Base-by-base conservation (phyloP, 352 stramenopile species). In the Phytophthora syringae region DNA sequence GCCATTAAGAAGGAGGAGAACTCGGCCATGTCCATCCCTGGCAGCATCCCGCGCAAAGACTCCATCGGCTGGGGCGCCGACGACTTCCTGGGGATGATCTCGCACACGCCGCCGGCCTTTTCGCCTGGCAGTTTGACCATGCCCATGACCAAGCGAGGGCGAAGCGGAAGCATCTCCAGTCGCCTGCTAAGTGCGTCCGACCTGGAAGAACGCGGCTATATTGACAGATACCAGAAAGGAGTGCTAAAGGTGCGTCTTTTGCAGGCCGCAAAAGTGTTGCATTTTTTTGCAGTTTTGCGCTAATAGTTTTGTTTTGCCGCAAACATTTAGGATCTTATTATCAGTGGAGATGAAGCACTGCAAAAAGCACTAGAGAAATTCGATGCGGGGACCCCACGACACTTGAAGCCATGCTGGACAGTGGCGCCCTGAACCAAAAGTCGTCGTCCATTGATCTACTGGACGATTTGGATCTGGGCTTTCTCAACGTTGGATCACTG, bases 331-430 rank as follows among this genome's bases (percentile, higher is more conserved):
- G 90, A 97, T 61, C 63, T 97, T 32, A 97, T 97, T 68, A 97
- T 97, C 53, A 96, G 88, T 45, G 90, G 90, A 48, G 90, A 97
- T 50, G 85, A 94, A 65, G 85, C 91, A 47, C 64, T 97, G 64
- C 90, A 96, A 52, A 90, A 93, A 60, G 90, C 89, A 15, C 68
- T 97, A 9, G 90, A 97, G 70, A 94, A 93, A 22, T 97, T 94
- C 48, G 90, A 97, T 43, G 85, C 87, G 90, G 90, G 11, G 89
- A 97, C 52, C 74, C 90, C 6, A 91, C 86, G 16, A 89, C 86
- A 43, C 80, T 97, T 4, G 86, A 95, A 69, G 86, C 86, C 28
- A 84, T 94, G 77, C 70, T 96, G 40, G 84, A 95, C 58, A 93
- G 83, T 54, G 85, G 88, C 21, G 82, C 82, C 15, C 65, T 96